Base-by-base conservation (phyloP, 2,329 filamentous ascomycete genomes). In the Pseudogymnoascus sp. region DNA sequence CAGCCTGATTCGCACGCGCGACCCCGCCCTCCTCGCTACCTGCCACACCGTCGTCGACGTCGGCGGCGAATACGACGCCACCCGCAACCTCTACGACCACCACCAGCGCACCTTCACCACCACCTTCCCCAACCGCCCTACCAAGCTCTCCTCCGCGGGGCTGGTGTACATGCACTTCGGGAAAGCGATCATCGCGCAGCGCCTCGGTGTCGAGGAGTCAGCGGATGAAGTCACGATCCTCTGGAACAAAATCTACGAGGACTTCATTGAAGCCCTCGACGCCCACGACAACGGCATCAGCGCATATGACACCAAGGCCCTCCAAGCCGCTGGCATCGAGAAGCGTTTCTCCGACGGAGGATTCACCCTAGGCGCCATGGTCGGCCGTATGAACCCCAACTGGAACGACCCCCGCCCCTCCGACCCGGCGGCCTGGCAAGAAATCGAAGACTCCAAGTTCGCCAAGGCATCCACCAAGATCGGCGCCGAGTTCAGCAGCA, bases 11-110 rank as follows among this genome's bases (percentile, higher is more conserved):
- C 92, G 94, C 70, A 96, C 92, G 59, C 90, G 94, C 71, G 92
- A 99, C 76, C 86, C 91, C 16, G 82, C 85, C 25, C 75, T 88
- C 33, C 87, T 99, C 40, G 83, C 85, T 42, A 84, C 83, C 65
- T 97, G 93, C 81, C 90, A 97, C 79, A 96, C 91, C 63, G 92
- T 99, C 64, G 93, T 97, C 69, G 94, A 99, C 73, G 94, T 97
- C n/a, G 92, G 93, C 73, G 93, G 92, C 70, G 90, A 93, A 76
- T 97, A 99, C 78, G 89, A 96, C 73, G 78, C 90, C 63, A 75
- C 79, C 60, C 78, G 77, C 67, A 85, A 91, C 77, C 89, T 93
- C 71, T 99, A 90, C 81, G 94, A 99, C 77, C 94, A 99, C 79
- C 94, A 99, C 82, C 94, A 99, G 81, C 91, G 93, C 67, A 87